Evolutionary conservation across 495 filamentous ascomycete species (phyloP), one percentile per base, ranked within the genome.

Genomic region (Opeltia flavorubescens): DNA sequence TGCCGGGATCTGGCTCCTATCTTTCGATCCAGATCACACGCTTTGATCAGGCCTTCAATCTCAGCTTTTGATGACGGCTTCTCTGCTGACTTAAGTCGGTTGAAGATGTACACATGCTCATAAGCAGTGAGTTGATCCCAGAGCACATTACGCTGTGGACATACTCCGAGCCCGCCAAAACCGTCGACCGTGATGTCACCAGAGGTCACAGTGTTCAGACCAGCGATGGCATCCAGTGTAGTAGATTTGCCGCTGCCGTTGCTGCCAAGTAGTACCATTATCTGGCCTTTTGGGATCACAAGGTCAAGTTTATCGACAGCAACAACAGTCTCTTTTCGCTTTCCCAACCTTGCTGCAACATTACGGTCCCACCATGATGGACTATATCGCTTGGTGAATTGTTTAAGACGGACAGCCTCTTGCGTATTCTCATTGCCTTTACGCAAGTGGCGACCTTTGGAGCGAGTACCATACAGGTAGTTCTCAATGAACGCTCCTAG

Each of bases 161-260:
- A 89, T 29, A 94, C 80, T 18, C 87, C 87, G n/a, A 94, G 68
- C 1, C 80, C 81, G 5, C 85, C 83, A 20, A 72, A 77, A 3
- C 75, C 78, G 53, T 81, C 75, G 24, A 91, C 75, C 13, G 68
- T 75, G 55, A 93, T 88, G 4, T 66, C 66, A 2, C 87, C 86
- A 41, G 69, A 73, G 0, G 80, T 80, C 13, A 87, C 63, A 46
- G 76, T 79, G 46, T 78, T 79, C 24, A 86, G 71, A 0, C 87
- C 87, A 31, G 84, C 83, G 46, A 94, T 84, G 11, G 80, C 78
- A 52, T 95, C 85, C 8, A 95, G 72, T 0, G 88, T 91, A 0
- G 87, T 95, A 39, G 76, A 81, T 60, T 94, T 94, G 42, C 87
- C 87, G 46, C 76, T 81, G 36, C 86, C 87, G 60, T 94, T 94